These are phyloP conservation scores for Botrytis fabae DNA, from an alignment of 2,329 filamentous ascomycete species.

Conservation along the genomic window DNA sequence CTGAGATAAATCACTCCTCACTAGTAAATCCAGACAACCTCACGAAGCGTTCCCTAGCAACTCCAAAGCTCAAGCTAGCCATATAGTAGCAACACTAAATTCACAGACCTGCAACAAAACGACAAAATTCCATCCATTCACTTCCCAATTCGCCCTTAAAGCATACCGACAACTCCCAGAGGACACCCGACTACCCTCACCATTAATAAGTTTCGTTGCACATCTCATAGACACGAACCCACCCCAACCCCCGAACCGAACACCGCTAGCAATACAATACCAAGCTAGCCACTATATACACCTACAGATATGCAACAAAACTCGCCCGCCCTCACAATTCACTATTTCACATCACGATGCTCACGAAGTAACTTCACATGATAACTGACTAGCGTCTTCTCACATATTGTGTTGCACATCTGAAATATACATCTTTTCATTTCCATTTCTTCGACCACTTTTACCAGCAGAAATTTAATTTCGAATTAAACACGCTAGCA, in stretches of 20 bases:
- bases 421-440: too few species aligned
- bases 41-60: neutral
- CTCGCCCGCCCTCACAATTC: too few species aligned
- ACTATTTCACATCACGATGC: too few species aligned
- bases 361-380: too few species aligned
- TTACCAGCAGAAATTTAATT: too few species aligned
- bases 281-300: neutral
- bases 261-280: neutral
- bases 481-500: too few species aligned
- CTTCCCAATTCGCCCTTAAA: neutral
- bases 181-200: neutral
- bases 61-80: neutral
- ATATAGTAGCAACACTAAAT: neutral
- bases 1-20: neutral
- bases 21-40: neutral
- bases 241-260: neutral
- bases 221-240: neutral
- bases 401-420: too few species aligned
- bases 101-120: neutral
- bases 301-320: neutral
- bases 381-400: too few species aligned
- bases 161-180: neutral
- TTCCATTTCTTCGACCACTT: too few species aligned
- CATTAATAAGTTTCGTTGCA: neutral
- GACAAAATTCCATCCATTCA: neutral